These are phyloP conservation scores for Plasmodiophora brassicae DNA, from an alignment of 208 protist species.

Conservation along the genomic window DNA sequence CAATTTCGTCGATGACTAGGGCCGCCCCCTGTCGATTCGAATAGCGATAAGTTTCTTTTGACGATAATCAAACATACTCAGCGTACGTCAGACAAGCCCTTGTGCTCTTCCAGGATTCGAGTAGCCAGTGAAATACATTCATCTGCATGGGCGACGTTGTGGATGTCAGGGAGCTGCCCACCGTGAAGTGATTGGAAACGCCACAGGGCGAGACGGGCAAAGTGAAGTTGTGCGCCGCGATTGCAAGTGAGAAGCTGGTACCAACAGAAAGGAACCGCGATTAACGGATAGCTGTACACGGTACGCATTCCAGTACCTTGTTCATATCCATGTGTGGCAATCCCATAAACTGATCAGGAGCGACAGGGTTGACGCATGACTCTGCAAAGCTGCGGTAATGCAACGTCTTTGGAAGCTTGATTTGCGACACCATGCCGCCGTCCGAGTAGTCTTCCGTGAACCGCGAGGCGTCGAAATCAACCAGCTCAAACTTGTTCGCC, in stretches of 20 bases:
- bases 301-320: too few relatives aligned
- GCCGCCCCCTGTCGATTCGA: too few relatives aligned
- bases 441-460: not conserved
- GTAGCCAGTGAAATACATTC: not conserved
- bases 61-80: not conserved
- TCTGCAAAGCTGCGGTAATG: not conserved
- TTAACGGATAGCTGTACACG: not conserved
- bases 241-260: not conserved
- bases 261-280: not conserved
- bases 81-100: not conserved
- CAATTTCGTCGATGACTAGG: not conserved
- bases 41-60: not conserved
- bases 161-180: not conserved
- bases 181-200: not conserved
- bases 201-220: not conserved
- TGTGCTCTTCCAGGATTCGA: not conserved
- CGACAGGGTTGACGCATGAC: not conserved
- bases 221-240: conserved; percentile 6
- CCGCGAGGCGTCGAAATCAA: not conserved
- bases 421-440: not conserved
- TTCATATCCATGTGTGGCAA: conserved; percentile 16
- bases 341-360: conserved; percentile 16
- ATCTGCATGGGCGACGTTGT: not conserved
- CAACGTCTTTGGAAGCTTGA: not conserved
- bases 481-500: not conserved